Evolutionary conservation across 495 filamentous ascomycete species (phyloP).

Genomic region (Staphylotrichum longicolle): DNA sequence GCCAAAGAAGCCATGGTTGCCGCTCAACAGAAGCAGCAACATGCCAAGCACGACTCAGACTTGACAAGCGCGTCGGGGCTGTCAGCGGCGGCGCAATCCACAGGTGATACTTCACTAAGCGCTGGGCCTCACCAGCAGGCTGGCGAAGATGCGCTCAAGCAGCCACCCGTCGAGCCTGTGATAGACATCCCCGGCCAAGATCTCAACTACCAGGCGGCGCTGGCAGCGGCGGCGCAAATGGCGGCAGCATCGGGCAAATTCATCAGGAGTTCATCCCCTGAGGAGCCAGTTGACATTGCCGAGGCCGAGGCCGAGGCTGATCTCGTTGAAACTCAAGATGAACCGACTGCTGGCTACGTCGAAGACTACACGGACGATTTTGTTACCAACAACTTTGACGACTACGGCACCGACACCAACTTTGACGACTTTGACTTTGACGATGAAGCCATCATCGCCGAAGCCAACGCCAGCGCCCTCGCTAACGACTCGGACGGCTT

Average conservation of each 20-base stretch:
- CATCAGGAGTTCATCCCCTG: conserved; percentile 55
- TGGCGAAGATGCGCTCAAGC: conserved; percentile 21
- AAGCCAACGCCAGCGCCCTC: conserved; percentile 88
- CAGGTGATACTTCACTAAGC: conserved; percentile 39
- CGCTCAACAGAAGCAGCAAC: conserved; percentile 25
- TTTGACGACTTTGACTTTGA: conserved; percentile 61
- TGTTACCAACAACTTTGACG: neutral
- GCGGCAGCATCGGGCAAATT: conserved; percentile 71
- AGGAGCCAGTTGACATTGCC: conserved; percentile 48
- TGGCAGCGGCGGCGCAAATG: conserved; percentile 72
- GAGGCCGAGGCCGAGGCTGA: conserved; percentile 36
- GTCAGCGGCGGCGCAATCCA: conserved; percentile 43
- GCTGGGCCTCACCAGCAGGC: conserved; percentile 28
- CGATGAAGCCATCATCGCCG: conserved; percentile 89
- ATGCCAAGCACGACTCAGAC: conserved; percentile 41
- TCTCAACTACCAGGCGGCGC: conserved; percentile 74
- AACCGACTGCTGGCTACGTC: conserved; percentile 43
- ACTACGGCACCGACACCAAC: conserved; percentile 43
- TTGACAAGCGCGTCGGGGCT: conserved; percentile 35
- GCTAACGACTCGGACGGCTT: conserved; percentile 89
- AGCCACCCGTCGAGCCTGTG: conserved; percentile 20
- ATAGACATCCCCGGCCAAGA: conserved; percentile 44
- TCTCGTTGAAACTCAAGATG: conserved; percentile 15
- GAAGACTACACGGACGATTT: conserved; percentile 33
- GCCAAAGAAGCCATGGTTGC: conserved; percentile 41